These are phyloP conservation scores for Pseudogymnoascus sp. DNA, from an alignment of 2,329 filamentous ascomycete genomes.

Conservation along the genomic window DNA sequence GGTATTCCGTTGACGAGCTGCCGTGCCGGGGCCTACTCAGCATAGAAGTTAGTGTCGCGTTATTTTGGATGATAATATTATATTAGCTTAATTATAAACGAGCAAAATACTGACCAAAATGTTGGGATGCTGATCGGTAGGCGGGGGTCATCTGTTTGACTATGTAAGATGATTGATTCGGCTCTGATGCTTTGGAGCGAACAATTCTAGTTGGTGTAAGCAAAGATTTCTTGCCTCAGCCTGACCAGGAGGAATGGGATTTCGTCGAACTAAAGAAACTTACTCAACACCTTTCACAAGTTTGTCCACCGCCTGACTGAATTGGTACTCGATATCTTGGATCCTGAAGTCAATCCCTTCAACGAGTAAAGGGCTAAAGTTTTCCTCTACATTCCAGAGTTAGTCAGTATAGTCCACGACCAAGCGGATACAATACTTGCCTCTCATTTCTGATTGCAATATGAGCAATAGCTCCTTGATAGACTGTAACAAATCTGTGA, in stretches of 20 bases:
- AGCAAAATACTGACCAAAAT: conserved; percentile 14
- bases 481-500: conserved; percentile 13
- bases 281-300: conserved; percentile 17
- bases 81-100: neutral
- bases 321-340: conserved; percentile 16
- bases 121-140: conserved; percentile 13
- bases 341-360: conserved; percentile 14
- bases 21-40: conserved; percentile 12
- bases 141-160: conserved; percentile 15
- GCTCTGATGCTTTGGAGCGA: conserved; percentile 14
- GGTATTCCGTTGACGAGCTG: conserved; percentile 11
- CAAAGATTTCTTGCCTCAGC: neutral
- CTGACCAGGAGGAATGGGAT: neutral
- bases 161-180: conserved; percentile 17
- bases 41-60: conserved; percentile 3
- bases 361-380: conserved; percentile 6
- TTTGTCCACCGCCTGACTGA: conserved; percentile 12
- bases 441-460: conserved; percentile 12
- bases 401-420: neutral
- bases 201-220: conserved; percentile 12
- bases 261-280: neutral
- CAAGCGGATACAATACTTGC: conserved; percentile 11
- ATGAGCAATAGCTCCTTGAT: conserved; percentile 11
- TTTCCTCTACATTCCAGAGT: conserved; percentile 9
- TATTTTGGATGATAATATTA: neutral